These are phyloP conservation scores for Stellera chamaejasme DNA, from an alignment of 345 rosid species.

Conservation along the genomic window DNA sequence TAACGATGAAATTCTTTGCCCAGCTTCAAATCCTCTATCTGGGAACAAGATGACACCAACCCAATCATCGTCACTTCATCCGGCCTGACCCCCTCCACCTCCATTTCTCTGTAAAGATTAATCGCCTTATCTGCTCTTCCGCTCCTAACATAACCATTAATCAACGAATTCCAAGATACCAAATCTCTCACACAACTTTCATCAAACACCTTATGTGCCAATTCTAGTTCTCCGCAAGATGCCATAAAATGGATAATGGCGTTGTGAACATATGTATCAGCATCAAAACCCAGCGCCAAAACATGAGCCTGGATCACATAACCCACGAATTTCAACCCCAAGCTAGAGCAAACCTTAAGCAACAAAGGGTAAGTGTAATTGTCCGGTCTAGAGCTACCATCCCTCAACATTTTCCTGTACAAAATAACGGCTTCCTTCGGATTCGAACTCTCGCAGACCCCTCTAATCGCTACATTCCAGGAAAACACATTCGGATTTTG, in stretches of 20 bases:
- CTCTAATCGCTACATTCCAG: slow-evolving; percentile 74
- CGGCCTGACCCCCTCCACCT: slow-evolving; percentile 31
- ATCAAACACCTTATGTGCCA: slow-evolving; percentile 72
- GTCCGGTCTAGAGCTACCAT: slow-evolving; percentile 51
- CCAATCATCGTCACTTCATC: slow-evolving; percentile 90
- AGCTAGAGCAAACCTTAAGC: slow-evolving; percentile 47
- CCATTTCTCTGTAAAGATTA: slow-evolving; percentile 37
- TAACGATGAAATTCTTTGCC: slow-evolving; percentile 53
- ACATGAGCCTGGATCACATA: slow-evolving; percentile 57
- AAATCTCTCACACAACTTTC: slow-evolving; percentile 60
- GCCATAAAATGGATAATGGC: slow-evolving; percentile 52
- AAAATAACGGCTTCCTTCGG: slow-evolving; percentile 32
- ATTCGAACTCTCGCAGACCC: slow-evolving; percentile 37
- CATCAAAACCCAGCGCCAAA: slow-evolving; percentile 47
- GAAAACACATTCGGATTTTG: slow-evolving; percentile 42
- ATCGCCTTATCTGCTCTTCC: slow-evolving; percentile 45
- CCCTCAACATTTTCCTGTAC: slow-evolving; percentile 56
- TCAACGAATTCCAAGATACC: slow-evolving; percentile 88
- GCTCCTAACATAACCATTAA: slow-evolving; percentile 62
- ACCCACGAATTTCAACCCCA: slow-evolving; percentile 35
- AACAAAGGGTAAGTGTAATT: slow-evolving; percentile 62
- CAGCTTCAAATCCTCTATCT: slow-evolving; percentile 43
- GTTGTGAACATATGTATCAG: slow-evolving; percentile 55
- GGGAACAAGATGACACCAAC: slow-evolving; percentile 50
- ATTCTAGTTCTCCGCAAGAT: slow-evolving; percentile 39